These are phyloP conservation scores for Lachnellula suecica DNA, from an alignment of 2,329 filamentous ascomycete species.

Conservation along the genomic window DNA sequence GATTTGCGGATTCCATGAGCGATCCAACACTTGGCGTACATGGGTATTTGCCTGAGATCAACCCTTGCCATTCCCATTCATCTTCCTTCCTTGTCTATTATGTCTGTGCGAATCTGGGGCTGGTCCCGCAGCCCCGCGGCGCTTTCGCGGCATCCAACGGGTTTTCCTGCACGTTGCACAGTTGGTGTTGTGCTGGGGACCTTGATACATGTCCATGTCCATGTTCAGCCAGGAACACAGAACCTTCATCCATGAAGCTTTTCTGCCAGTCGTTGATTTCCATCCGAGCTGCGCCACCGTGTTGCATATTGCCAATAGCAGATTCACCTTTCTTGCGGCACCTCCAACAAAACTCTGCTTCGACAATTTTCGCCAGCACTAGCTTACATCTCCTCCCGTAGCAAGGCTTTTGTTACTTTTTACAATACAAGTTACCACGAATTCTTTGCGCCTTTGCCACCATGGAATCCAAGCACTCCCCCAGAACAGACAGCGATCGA, in stretches of 20 bases:
- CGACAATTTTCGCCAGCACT: not conserved
- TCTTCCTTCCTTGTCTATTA: not conserved
- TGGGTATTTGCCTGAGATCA: not conserved
- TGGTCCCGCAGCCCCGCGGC: not conserved
- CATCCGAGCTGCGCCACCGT: not conserved
- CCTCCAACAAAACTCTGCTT: no score
- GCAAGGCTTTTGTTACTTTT: not conserved
- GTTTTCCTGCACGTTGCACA: not conserved
- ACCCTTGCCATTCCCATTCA: no score
- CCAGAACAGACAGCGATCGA: constrained; percentile 2
- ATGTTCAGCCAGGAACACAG: not conserved
- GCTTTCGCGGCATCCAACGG: not conserved
- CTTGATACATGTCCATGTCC: not conserved
- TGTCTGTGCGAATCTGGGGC: not conserved
- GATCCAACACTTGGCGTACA: not conserved
- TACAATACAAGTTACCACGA: not conserved
- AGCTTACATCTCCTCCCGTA: not conserved
- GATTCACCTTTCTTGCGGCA: not conserved
- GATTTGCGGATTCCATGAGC: not conserved
- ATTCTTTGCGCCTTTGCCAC: not conserved
- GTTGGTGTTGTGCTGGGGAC: not conserved
- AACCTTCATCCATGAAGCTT: not conserved
- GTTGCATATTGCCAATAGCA: not conserved
- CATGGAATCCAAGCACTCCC: not conserved
- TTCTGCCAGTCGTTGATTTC: not conserved